Conservation (phyloP, 352 stramenopile species). For the Globisporangium ultimum region DNA sequence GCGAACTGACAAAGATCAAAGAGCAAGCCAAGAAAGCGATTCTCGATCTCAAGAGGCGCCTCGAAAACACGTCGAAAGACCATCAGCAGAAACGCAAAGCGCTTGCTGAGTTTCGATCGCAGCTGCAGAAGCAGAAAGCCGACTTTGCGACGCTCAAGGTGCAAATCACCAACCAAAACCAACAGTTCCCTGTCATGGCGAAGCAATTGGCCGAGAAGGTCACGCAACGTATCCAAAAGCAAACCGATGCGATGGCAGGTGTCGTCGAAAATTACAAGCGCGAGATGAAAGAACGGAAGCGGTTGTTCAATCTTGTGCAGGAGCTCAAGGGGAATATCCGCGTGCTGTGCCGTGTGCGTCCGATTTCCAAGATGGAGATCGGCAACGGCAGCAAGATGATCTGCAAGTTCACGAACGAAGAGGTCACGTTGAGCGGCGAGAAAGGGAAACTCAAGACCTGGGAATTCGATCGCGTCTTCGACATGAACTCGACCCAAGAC, state of each 20-base stretch:
- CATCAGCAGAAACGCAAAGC: conserved; percentile 54
- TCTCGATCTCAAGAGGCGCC: conserved; percentile 73
- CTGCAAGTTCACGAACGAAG: conserved; percentile 77
- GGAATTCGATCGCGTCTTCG: conserved; percentile 86
- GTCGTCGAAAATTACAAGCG: conserved; percentile 89
- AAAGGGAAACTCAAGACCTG: conserved; percentile 87
- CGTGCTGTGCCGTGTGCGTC: conserved; percentile 95
- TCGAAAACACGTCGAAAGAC: conserved; percentile 56
- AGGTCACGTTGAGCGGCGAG: conserved; percentile 74
- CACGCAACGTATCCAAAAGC: conserved; percentile 61
- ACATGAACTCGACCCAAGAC: conserved; percentile 71
- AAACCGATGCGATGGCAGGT: conserved; percentile 75
- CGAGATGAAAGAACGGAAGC: conserved; percentile 86
- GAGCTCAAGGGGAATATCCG: conserved; percentile 97
- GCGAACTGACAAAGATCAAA: conserved; percentile 80
- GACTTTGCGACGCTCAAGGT: conserved; percentile 49
- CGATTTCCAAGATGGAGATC: conserved; percentile 82
- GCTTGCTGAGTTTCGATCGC: conserved; percentile 31
- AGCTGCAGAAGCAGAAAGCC: conserved; percentile 55
- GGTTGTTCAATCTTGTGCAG: conserved; percentile 95
- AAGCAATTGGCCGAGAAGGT: conserved; percentile 80
- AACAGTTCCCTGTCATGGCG: conserved; percentile 51
- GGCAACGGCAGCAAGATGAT: conserved; percentile 73
- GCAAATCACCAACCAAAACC: conserved; percentile 45
- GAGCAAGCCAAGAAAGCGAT: conserved; percentile 88